phyloP scores from a whole-genome alignment of 2,329 filamentous ascomycete species.

The Venturia pyrina region DNA sequence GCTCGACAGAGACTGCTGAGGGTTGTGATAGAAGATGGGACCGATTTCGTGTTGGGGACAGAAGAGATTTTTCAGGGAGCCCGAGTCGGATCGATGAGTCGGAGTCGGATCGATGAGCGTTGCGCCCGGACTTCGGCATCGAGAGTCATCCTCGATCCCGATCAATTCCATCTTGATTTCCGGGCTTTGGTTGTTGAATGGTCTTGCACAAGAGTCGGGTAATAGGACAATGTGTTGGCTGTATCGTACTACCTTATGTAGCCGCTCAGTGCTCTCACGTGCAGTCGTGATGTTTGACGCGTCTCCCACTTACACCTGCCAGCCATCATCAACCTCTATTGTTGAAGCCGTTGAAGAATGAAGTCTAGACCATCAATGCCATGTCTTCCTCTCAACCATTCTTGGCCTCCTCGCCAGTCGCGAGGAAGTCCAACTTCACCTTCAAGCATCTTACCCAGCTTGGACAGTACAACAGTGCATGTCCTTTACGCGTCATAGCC shows the following conservation, averaged over 20 bases:
- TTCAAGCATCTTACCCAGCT: slow-evolving; percentile 74
- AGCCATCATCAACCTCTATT: background rate
- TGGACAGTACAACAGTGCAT: slow-evolving; percentile 57
- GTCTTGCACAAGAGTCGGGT: background rate
- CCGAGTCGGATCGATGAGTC: background rate
- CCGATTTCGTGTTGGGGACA: background rate
- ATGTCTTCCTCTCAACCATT: slow-evolving; percentile 39
- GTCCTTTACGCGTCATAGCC: slow-evolving; percentile 75
- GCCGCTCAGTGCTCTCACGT: background rate
- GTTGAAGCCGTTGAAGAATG: background rate
- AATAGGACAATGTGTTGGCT: background rate
- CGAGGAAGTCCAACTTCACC: slow-evolving; percentile 62
- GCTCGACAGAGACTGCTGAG: background rate
- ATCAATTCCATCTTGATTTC: no score
- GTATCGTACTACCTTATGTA: no score
- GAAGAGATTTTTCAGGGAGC: background rate
- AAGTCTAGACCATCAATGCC: background rate
- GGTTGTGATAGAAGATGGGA: background rate
- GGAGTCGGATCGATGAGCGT: background rate
- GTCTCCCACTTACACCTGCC: background rate
- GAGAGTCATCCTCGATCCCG: no score
- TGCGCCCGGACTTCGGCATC: background rate
- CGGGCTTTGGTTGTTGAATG: no score
- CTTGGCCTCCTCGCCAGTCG: slow-evolving; percentile 15
- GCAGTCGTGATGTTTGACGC: background rate